A percentile compares a stretch with the other conserved stretches of the same genome.
Evolutionary conservation across 2,329 filamentous ascomycete species (phyloP).

Genomic region (Diaporthe ilicicola): DNA sequence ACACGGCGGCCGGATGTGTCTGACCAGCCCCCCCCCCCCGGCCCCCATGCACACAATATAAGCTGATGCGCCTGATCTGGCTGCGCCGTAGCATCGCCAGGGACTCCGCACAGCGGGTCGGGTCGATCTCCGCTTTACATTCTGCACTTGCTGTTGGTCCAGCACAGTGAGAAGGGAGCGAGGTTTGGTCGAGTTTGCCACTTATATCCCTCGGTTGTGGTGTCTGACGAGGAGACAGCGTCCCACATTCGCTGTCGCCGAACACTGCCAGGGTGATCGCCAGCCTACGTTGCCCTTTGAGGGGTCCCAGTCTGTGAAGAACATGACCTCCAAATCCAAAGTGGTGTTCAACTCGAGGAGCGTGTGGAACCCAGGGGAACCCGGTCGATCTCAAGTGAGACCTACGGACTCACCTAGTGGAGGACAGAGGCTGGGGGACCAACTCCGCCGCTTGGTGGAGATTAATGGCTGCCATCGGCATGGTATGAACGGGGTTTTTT

Average conservation of each 20-base stretch:
- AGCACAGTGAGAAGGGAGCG: background rate
- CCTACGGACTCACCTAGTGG: no score
- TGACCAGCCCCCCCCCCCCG: background rate
- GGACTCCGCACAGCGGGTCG: background rate
- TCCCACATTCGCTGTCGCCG: background rate
- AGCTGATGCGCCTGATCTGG: conserved; percentile 1
- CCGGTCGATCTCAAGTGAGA: no score
- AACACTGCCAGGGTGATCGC: background rate
- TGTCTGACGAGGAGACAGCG: background rate
- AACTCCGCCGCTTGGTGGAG: background rate
- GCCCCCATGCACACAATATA: background rate
- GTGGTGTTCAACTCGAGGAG: no score
- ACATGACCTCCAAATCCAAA: background rate
- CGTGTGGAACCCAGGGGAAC: background rate
- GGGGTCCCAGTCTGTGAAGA: background rate
- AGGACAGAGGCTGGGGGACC: background rate
- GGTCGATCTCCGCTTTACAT: background rate
- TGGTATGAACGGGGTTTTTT: background rate
- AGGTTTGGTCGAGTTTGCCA: background rate
- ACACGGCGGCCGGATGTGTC: background rate
- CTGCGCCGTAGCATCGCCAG: background rate
- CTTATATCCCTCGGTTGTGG: background rate
- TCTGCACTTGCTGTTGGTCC: background rate
- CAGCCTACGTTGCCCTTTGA: background rate
- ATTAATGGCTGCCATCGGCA: background rate